Evolutionary conservation across 805 yeast genomes (phyloP).

Genomic region (Candida hispaniensis): DNA sequence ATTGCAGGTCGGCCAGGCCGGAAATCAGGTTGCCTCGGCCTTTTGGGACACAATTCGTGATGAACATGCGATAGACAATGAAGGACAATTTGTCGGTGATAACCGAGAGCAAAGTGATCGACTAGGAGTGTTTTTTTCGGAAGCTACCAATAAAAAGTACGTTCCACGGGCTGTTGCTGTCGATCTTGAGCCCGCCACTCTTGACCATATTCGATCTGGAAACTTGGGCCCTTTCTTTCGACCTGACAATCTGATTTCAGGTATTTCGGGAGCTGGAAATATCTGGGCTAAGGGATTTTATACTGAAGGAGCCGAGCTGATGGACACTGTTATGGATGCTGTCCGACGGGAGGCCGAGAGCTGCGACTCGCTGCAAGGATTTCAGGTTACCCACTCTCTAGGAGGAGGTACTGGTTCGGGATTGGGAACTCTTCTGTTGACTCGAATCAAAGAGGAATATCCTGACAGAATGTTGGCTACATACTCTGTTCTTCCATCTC

Average conservation of each 20-base stretch:
- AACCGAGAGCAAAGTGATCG: conserved; percentile 32
- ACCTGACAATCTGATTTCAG: conserved; percentile 85
- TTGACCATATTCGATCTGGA: conserved; percentile 74
- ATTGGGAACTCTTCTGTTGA: conserved; percentile 83
- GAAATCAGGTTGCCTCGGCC: conserved; percentile 35
- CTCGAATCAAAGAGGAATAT: conserved; percentile 83
- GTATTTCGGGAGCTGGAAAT: conserved; percentile 91
- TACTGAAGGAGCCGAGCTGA: conserved; percentile 94
- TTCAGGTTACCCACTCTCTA: conserved; percentile 75
- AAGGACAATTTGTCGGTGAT: conserved; percentile 26
- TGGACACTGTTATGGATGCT: conserved; percentile 84
- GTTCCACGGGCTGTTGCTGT: conserved; percentile 92
- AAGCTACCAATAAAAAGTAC: conserved; percentile 72
- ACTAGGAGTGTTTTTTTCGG: conserved; percentile 72
- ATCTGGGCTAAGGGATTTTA: conserved; percentile 98
- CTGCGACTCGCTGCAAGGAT: conserved; percentile 88
- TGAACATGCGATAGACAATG: conserved; percentile 30
- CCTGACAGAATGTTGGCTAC: conserved; percentile 97
- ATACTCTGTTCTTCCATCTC: conserved; percentile 90
- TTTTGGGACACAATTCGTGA: conserved; percentile 32
- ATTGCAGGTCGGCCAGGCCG: conserved; percentile 37
- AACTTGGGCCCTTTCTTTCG: conserved; percentile 73
- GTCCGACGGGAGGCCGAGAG: conserved; percentile 92
- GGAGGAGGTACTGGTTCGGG: conserved; percentile 98
- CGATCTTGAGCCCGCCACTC: conserved; percentile 91